Base-by-base conservation (phyloP, 1,284 basidiomycete genomes). In the Cutaneotrichosporon sp. region DNA sequence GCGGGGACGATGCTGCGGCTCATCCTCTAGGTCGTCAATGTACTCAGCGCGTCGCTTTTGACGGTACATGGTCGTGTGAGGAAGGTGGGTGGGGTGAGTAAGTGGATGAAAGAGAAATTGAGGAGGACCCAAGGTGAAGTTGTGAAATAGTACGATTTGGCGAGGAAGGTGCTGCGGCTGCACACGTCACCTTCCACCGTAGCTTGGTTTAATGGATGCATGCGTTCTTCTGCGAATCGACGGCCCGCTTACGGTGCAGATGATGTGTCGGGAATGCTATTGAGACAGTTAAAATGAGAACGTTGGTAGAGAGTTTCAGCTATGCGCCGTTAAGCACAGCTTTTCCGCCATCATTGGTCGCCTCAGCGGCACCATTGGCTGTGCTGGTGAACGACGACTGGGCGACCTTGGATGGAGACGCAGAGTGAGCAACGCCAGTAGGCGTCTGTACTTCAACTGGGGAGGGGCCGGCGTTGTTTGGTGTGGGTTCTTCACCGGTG, bases 371-470 rank as follows among this genome's bases (percentile, higher is more conserved):
- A n/a, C 77, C 77, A 49, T 75, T 77, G 2, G 73, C 74, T 16
- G 77, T 75, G 40, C 70, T 76, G 2, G 76, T 74, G 56, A 76
- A 77, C 7, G 72, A 72, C 26, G 73, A 70, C 66, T 75, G 70
- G 5, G 73, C 70, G 4, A 72, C 68, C 0, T 70, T 66, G 16
- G 76, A 77, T 42, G 73, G 63, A 14, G 76, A 72, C 11, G 73
- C 71, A 64, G 76, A 66, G 49, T 63, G 66, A 58, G 73, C 71
- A 49, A 79, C 71, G 2, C 70, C 73, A 5, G 77, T 75, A 11
- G 76, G 77, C 18, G 76, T 73, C 32, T 63, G 51, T 18, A 75
- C 64, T 36, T 74, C 71, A 5, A 61, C 46, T 18, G 22, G 50
- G 13, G 36, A 53, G 26, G 26, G 26, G 11, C 53, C 22, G 56